Conservation (phyloP, 2,329 filamentous ascomycete species). For the Claviceps sp. region DNA sequence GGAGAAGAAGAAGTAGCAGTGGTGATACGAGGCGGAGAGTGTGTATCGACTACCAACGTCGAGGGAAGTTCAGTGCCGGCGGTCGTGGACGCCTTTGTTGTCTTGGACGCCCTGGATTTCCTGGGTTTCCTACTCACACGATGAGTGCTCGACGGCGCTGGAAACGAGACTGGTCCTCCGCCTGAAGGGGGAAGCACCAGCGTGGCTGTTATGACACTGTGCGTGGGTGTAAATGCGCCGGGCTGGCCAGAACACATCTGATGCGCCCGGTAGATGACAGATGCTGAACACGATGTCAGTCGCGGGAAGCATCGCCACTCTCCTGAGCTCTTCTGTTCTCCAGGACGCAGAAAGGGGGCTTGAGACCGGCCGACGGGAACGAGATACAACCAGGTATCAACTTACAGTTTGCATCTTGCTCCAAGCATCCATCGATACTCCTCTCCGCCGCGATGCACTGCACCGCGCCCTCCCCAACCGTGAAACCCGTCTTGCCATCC, state of each 20-base stretch:
- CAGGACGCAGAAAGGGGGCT: too few species aligned
- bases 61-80: background rate
- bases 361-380: too few species aligned
- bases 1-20: background rate
- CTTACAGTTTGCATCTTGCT: conserved; percentile 25
- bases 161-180: conserved; percentile 17
- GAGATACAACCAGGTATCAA: background rate
- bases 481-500: conserved; percentile 47
- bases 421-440: conserved; percentile 36
- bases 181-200: conserved; percentile 24
- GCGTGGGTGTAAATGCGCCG: conserved; percentile 41
- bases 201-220: conserved; percentile 44
- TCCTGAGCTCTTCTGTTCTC: too few species aligned
- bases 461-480: conserved; percentile 57
- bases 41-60: conserved; percentile 6
- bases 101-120: background rate
- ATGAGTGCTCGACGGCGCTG: conserved; percentile 7
- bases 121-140: background rate
- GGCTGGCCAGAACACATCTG: conserved; percentile 41
- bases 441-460: conserved; percentile 49
- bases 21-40: background rate
- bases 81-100: background rate
- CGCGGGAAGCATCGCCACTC: too few species aligned
- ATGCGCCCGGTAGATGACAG: conserved; percentile 35
- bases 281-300: conserved; percentile 18